Conservation (phyloP, 78 protist genomes). For the Guillardia theta region DNA sequence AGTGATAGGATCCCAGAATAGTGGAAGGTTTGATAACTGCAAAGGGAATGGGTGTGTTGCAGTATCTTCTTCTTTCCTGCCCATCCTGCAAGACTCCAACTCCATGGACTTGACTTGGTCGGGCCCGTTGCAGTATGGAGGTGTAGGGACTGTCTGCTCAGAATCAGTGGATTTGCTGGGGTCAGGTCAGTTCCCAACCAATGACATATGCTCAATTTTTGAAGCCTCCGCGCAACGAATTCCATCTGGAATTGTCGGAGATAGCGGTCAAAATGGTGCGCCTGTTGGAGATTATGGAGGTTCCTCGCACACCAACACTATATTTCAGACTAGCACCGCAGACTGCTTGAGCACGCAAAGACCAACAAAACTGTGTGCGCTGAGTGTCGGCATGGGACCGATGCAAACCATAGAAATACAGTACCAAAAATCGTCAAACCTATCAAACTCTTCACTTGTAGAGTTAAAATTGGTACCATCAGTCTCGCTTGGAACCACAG, state of each 20-base stretch:
- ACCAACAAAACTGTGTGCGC: background rate
- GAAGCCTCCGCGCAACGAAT: background rate
- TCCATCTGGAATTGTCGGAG: background rate
- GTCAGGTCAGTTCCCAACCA: background rate
- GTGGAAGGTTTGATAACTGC: background rate
- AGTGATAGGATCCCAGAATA: no score
- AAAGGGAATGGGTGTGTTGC: background rate
- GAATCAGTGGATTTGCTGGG: background rate
- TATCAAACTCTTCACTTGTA: background rate
- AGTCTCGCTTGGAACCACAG: background rate
- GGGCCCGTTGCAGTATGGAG: background rate
- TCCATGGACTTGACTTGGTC: background rate
- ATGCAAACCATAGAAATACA: background rate
- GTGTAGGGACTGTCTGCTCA: background rate
- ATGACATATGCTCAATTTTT: no score
- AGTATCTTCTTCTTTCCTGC: background rate
- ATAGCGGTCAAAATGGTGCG: background rate
- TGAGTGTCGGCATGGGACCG: background rate
- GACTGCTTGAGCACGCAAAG: background rate
- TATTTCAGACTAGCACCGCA: background rate
- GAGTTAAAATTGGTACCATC: background rate
- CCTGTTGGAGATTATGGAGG: background rate
- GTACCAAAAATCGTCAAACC: background rate
- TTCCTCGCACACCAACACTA: background rate
- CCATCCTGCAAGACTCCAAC: background rate